phyloP scores from a whole-genome alignment of 345 rosid species.

The Eutrema japonicum region DNA sequence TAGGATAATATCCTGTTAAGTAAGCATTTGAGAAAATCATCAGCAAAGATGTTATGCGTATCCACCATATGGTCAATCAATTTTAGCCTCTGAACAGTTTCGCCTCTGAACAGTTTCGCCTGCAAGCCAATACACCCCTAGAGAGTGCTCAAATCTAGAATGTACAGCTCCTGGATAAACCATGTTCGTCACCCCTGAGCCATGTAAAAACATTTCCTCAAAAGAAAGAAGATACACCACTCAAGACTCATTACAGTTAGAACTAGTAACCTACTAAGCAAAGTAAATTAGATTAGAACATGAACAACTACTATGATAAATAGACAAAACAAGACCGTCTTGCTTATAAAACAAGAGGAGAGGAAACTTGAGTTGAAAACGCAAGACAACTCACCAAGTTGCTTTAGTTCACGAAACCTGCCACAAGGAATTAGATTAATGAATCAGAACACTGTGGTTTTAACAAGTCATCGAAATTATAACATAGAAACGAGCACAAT shows the following conservation, averaged over 20 bases:
- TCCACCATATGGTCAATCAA: conserved; percentile 86
- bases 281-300: background rate
- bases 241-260: background rate
- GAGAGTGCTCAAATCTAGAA: conserved; percentile 94
- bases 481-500: conserved; percentile 7
- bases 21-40: conserved; percentile 15
- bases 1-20: conserved; percentile 82
- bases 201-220: conserved; percentile 5
- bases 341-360: conserved; percentile 22
- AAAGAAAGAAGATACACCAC: conserved; percentile 5
- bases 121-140: conserved; percentile 91
- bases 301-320: background rate
- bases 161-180: conserved; percentile 95
- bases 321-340: conserved; percentile 3
- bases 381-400: conserved; percentile 70
- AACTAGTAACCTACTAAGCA: conserved; percentile 12
- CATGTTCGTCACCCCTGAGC: conserved; percentile 73
- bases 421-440: conserved; percentile 15
- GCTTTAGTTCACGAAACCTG: conserved; percentile 96
- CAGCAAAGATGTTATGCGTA: conserved; percentile 53
- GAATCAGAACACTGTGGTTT: conserved; percentile 4
- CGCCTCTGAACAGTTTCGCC: conserved; percentile 72
- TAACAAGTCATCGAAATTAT: background rate
- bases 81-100: conserved; percentile 50
- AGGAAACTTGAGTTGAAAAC: background rate